A percentile compares a stretch with the other conserved stretches of the same genome.
These are phyloP conservation scores for Capronia americana DNA, from an alignment of 2,329 filamentous ascomycete species.

Conservation along the genomic window DNA sequence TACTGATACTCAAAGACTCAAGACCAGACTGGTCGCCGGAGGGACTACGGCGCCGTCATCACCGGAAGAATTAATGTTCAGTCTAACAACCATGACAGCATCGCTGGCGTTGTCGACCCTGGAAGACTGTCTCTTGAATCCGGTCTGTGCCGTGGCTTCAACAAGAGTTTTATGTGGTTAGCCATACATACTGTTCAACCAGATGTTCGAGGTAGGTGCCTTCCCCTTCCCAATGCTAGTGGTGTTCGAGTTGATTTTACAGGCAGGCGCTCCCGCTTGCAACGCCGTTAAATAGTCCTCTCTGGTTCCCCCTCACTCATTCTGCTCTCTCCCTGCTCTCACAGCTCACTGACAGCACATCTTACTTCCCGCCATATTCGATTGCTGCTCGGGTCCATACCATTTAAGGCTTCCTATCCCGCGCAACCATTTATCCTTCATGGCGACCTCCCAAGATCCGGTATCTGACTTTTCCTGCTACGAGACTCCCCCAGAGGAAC, in stretches of 20 bases:
- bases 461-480: neutral
- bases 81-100: neutral
- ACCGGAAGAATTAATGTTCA: neutral
- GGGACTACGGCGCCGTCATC: neutral
- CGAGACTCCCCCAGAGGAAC: neutral
- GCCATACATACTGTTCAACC: neutral
- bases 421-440: neutral
- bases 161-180: neutral
- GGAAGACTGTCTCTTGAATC: neutral
- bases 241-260: neutral
- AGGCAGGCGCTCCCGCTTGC: constrained; percentile 3
- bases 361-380: constrained; percentile 2
- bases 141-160: neutral
- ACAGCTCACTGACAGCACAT: constrained; percentile 8
- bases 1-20: neutral
- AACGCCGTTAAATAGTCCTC: neutral
- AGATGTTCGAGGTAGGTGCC: neutral
- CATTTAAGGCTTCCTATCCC: constrained; percentile 1
- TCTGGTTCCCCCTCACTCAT: neutral
- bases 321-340: neutral
- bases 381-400: constrained; percentile 1
- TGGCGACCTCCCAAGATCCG: constrained; percentile 2
- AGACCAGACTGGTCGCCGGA: neutral
- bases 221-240: neutral
- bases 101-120: neutral